Base-by-base conservation (phyloP, 1,284 basidiomycete species). In the Nidula niveotomentosa region DNA sequence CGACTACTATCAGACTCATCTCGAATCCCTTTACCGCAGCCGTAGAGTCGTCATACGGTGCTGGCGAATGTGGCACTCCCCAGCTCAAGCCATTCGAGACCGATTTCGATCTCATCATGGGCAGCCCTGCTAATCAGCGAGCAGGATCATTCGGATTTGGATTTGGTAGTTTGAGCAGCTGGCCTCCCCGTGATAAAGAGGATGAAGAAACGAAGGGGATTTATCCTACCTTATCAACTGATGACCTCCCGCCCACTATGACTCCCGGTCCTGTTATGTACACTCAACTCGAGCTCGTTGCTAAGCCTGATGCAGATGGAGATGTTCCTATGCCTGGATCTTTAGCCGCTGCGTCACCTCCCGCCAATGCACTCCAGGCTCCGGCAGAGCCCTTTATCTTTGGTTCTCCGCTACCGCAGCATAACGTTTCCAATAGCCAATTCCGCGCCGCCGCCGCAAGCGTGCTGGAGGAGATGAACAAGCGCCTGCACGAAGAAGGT, bases 401-500 rank as follows among this genome's bases (percentile, higher is more conserved):
- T 62, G 89, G 89, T 33, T 90, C 89, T 0, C 85, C 89, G 0
- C 74, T 80, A 2, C 83, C 86, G 8, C 78, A 79, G 54, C 75
- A 88, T 60, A 75, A 74, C 49, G 76, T 81, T 41, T 83, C 84
- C 37, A 85, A 88, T 61, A 69, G 71, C 8, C 81, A 86, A 55
- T 89, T 91, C 68, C 76, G 77, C 51, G 69, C 73, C 6, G 83
- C 85, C 1, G 85, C 88, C 1, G 76, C 81, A 17, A 79, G 78
- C 12, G 83, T 93, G 15, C 72, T 92, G 30, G 85, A 85, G 47
- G 90, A 92, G 69, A 90, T 93, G 86, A 91, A 91, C 65, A 74
- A 77, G 49, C 81, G 88, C 1, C 77, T 92, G 7, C 77, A 75
- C 58, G 65, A 71, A 54, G 69, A 82, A 54, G 75, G 84, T 15